Percentiles rank a stretch among this genome's conserved stretches.
These are phyloP conservation scores for Candida tetrigidarum DNA, from an alignment of 1,139 yeast species.

Conservation along the genomic window DNA sequence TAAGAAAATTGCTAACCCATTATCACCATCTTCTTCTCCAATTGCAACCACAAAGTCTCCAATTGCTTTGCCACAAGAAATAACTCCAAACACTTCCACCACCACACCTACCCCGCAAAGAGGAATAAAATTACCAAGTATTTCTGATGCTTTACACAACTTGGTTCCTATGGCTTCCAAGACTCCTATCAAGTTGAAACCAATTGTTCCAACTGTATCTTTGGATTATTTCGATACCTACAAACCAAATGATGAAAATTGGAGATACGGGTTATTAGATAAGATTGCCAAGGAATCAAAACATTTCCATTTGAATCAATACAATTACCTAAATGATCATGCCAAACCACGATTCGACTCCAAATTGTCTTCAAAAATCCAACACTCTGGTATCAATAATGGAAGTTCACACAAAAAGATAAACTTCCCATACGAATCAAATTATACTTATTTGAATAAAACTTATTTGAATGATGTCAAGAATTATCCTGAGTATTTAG, in stretches of 20 bases:
- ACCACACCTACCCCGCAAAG: background rate
- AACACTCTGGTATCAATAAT: conserved; percentile 27
- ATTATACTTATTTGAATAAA: conserved; percentile 53
- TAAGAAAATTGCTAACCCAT: conserved; percentile 30
- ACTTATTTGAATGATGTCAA: conserved; percentile 51
- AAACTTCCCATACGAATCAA: conserved; percentile 59
- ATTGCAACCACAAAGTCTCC: conserved; percentile 26
- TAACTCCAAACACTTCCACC: background rate
- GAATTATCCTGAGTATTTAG: conserved; percentile 52
- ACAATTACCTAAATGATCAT: conserved; percentile 33
- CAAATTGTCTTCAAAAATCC: conserved; percentile 40
- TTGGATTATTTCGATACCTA: conserved; percentile 52
- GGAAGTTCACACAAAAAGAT: conserved; percentile 36
- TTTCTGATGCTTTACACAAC: conserved; percentile 38
- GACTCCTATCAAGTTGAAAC: conserved; percentile 32
- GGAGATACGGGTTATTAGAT: conserved; percentile 49
- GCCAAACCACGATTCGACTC: conserved; percentile 46
- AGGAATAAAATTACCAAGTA: conserved; percentile 39
- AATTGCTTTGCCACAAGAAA: conserved; percentile 19
- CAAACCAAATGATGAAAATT: conserved; percentile 51
- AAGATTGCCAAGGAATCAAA: conserved; percentile 37
- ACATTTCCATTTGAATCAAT: conserved; percentile 33
- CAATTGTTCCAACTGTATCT: conserved; percentile 49
- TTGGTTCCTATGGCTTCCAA: conserved; percentile 27
- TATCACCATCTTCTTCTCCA: conserved; percentile 38